Evolutionary conservation across 2,329 filamentous ascomycete species (phyloP).

Genomic region (Neofusicoccum ribis): DNA sequence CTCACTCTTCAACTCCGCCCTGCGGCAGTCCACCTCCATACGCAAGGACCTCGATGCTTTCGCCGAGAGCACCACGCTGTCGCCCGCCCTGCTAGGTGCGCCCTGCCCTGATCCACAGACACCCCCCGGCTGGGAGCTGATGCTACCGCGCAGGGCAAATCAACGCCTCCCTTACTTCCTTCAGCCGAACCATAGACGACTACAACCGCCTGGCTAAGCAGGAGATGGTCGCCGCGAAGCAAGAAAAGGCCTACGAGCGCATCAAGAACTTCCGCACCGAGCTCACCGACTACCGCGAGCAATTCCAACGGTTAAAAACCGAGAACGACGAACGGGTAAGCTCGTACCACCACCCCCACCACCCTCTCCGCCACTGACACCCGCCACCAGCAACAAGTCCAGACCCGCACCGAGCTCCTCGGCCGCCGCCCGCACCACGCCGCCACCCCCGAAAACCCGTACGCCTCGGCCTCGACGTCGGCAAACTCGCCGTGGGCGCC

Average conservation of each 20-base stretch:
- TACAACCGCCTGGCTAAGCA: conserved; percentile 83
- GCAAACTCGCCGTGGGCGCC: conserved; percentile 38
- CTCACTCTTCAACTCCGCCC: conserved; percentile 79
- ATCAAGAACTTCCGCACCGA: conserved; percentile 83
- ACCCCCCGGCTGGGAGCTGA: neutral
- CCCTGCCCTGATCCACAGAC: too few relatives aligned
- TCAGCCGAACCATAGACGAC: conserved; percentile 88
- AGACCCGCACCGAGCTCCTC: conserved; percentile 79
- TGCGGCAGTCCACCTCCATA: conserved; percentile 80
- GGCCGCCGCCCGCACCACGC: conserved; percentile 78
- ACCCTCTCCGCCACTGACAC: neutral
- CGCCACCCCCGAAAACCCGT: conserved; percentile 89
- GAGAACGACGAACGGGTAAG: conserved; percentile 71
- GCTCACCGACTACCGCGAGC: conserved; percentile 73
- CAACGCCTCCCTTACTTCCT: conserved; percentile 63
- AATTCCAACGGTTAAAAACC: conserved; percentile 75
- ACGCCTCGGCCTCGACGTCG: conserved; percentile 63
- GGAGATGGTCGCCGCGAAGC: conserved; percentile 87
- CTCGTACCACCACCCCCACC: neutral
- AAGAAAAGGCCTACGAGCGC: conserved; percentile 84
- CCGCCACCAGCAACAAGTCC: conserved; percentile 53
- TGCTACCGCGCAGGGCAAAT: neutral
- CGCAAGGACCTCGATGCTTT: conserved; percentile 74
- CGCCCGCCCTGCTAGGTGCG: conserved; percentile 61
- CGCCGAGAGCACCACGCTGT: conserved; percentile 59